Base-by-base conservation (phyloP, 495 filamentous ascomycete genomes). In the Trichoderma reesei region DNA sequence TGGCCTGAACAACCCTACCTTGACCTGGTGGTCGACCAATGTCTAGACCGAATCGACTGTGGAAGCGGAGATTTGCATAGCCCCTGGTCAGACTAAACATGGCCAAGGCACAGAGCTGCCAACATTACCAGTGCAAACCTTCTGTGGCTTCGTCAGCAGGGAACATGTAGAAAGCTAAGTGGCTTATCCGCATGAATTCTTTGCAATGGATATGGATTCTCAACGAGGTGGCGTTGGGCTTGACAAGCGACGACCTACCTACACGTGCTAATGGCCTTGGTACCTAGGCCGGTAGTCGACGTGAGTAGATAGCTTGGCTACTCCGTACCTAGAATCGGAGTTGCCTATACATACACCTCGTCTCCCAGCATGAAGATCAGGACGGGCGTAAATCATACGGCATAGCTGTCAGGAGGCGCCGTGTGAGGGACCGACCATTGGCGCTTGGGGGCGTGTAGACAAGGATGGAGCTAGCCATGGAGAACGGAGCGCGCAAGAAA, bases 401-500 rank as follows among this genome's bases (percentile, higher is more conserved):
- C 42, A 46, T 46, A 26, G 26, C 26, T 26, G 26, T 26, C 26
- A 26, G 26, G 26, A 26, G 26, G 26, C 26, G 51, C 51, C 26
- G 13, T 56, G 51, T 26, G 34, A 33, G 51, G 51, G 51, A 56
- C 20, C 26, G 9, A 56, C n/a, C n/a, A n/a, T n/a, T 20, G 51
- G 51, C 51, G 51, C 51, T 31, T 56, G 51, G 51, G 51, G 51
- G 51, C 51, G 51, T 56, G 51, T 56, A 26, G 51, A 14, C 51
- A 56, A 56, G 51, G 51, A 56, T 56, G 51, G 51, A 33, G 51
- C 51, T 36, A 33, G 51, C 51, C 26, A 56, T 56, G 51, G 51
- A 56, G 31, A 34, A 56, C 34, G 51, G 51, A 56, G 51, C 51
- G 26, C 51, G 20, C 51, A 36, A 56, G 51, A 56, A 56, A 31